Percentiles rank a stretch among this genome's conserved stretches.
These are phyloP conservation scores for Kregervanrija pseudodelftensis DNA, from an alignment of 805 yeast genomes.

Conservation along the genomic window DNA sequence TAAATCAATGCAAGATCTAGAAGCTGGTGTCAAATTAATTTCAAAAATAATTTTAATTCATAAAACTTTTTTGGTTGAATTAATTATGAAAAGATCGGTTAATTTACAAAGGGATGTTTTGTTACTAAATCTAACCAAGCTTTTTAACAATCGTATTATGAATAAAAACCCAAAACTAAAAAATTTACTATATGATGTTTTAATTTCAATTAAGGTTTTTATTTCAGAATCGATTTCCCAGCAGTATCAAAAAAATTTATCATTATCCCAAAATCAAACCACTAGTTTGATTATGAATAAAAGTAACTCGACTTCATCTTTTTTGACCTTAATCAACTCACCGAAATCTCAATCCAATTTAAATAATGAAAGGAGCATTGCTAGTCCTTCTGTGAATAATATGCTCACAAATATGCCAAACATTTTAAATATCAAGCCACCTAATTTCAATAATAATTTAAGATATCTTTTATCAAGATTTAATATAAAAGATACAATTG, in stretches of 20 bases:
- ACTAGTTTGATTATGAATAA: neutral
- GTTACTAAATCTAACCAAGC: constrained; percentile 37
- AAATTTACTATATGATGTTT: constrained; percentile 52
- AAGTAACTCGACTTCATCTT: neutral
- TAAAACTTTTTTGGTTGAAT: constrained; percentile 39
- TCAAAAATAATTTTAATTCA: constrained; percentile 54
- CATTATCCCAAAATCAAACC: neutral
- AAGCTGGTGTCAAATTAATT: constrained; percentile 37
- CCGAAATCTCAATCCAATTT: neutral
- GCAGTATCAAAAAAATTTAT: constrained; percentile 8
- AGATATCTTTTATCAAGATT: constrained; percentile 19
- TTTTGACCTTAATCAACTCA: neutral
- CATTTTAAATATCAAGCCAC: constrained; percentile 26
- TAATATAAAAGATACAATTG: constrained; percentile 18
- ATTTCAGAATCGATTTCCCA: constrained; percentile 23
- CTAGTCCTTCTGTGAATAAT: neutral
- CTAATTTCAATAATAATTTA: constrained; percentile 26
- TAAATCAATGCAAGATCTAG: constrained; percentile 14
- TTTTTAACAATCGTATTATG: constrained; percentile 39
- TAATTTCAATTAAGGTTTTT: constrained; percentile 42
- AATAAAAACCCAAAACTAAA: constrained; percentile 40
- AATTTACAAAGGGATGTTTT: constrained; percentile 38
- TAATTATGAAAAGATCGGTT: constrained; percentile 35
- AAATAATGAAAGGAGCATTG: neutral
- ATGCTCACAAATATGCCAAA: constrained; percentile 10